Evolutionary conservation across 1,139 yeast species (phyloP).

Genomic region (Meyerozyma sp.): DNA sequence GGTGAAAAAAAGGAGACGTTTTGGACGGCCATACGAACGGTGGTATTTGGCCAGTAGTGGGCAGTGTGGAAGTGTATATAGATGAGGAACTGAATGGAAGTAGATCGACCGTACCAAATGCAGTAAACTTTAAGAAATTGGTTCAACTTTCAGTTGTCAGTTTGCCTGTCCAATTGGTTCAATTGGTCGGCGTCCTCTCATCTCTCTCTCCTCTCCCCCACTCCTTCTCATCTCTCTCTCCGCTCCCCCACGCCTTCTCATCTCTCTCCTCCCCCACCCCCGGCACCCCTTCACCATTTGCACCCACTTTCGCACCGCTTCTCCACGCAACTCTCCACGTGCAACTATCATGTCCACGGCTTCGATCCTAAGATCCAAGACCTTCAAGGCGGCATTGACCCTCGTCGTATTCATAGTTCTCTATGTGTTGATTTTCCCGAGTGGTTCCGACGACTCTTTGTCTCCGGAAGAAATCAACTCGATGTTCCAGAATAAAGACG

Average conservation of each 20-base stretch:
- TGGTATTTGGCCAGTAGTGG: constrained; percentile 56
- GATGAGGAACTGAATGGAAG: no score
- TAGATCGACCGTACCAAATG: no score
- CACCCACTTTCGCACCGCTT: background rate
- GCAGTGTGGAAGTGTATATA: background rate
- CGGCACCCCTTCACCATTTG: no score
- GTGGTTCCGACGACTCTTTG: constrained; percentile 16
- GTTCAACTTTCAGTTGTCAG: no score
- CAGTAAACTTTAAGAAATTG: no score
- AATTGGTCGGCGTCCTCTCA: no score
- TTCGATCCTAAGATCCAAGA: background rate
- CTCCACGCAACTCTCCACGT: background rate
- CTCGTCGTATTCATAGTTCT: background rate
- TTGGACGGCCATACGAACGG: constrained; percentile 61
- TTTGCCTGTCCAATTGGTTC: no score
- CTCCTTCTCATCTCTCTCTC: no score
- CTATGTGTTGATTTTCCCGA: constrained; percentile 10
- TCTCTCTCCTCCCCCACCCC: background rate
- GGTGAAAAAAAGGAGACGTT: constrained; percentile 72
- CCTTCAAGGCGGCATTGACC: background rate
- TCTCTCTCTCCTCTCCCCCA: no score
- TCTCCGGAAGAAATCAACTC: constrained; percentile 43
- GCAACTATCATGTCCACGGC: background rate
- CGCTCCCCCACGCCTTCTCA: background rate
- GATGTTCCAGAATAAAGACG: constrained; percentile 34